A percentile compares a stretch with the other conserved stretches of the same genome.
Conservation (phyloP, 176 grass and related monocot species). For the Triticum timopheevii region DNA sequence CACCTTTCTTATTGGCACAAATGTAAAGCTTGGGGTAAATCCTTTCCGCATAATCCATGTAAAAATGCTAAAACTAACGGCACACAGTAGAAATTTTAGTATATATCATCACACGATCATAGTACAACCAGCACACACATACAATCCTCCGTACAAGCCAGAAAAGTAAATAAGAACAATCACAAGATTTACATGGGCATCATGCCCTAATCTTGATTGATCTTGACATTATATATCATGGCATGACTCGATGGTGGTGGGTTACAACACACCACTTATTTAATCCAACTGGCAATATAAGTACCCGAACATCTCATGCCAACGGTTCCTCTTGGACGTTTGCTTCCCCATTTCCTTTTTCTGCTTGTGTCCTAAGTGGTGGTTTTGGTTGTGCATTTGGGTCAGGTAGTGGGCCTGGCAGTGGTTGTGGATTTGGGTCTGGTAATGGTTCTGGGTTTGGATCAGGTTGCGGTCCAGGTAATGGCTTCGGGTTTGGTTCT, state of each 20-base stretch:
- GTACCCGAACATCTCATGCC: neutral
- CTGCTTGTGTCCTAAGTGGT: neutral
- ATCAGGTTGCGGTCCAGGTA: too few species aligned
- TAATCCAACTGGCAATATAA: neutral
- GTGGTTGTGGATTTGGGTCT: neutral
- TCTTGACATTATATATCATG: neutral
- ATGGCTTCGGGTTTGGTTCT: neutral
- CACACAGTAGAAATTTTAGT: too few species aligned
- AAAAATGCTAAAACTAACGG: too few species aligned
- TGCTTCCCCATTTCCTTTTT: neutral
- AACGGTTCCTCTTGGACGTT: neutral
- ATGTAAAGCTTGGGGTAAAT: too few species aligned
- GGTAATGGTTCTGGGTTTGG: neutral
- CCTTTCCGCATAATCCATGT: too few species aligned
- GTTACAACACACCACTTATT: neutral
- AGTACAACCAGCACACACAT: neutral
- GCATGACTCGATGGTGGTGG: neutral
- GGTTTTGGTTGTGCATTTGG: neutral
- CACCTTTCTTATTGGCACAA: too few species aligned
- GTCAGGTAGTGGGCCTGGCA: too few species aligned
- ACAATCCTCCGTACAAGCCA: neutral
- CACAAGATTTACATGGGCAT: neutral
- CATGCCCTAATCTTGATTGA: neutral
- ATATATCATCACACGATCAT: neutral
- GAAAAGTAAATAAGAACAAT: neutral